phyloP scores from a whole-genome alignment of 805 yeast species.

The Kodamaea nitidulidarum region DNA sequence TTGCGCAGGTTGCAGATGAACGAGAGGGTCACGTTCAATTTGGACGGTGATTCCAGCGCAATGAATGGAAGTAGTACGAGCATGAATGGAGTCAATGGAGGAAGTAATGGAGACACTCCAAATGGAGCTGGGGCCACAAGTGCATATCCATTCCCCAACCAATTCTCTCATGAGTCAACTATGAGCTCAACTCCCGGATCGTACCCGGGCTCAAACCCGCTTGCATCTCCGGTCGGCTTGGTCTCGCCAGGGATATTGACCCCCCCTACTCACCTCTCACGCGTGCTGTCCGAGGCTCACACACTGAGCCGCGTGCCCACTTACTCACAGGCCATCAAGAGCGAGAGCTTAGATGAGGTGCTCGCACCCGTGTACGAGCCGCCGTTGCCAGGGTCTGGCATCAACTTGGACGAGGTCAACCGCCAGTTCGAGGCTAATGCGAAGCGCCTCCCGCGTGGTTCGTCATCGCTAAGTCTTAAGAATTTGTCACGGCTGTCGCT shows the following conservation, averaged over 20 bases:
- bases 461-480: conserved; percentile 22
- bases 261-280: conserved; percentile 57
- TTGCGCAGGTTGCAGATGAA: conserved; percentile 38
- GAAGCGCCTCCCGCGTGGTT: conserved; percentile 25
- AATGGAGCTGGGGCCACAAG: too few species aligned
- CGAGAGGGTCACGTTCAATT: conserved; percentile 29
- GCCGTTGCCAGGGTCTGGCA: conserved; percentile 40
- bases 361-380: conserved; percentile 73
- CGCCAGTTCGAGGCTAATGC: conserved; percentile 29
- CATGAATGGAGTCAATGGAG: too few species aligned
- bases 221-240: background rate
- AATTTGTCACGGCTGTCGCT: conserved; percentile 22
- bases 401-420: conserved; percentile 22
- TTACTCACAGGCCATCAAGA: conserved; percentile 70
- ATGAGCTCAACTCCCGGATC: too few species aligned
- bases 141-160: too few species aligned
- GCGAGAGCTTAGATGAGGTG: conserved; percentile 42
- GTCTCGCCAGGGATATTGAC: conserved; percentile 32
- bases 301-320: conserved; percentile 72
- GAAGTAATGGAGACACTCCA: too few species aligned
- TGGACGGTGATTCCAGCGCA: conserved; percentile 32
- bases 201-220: too few species aligned
- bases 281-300: conserved; percentile 46
- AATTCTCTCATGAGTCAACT: too few species aligned
- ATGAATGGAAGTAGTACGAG: background rate